Conservation (phyloP, 1,139 yeast genomes). For the Diutina catenulata region DNA sequence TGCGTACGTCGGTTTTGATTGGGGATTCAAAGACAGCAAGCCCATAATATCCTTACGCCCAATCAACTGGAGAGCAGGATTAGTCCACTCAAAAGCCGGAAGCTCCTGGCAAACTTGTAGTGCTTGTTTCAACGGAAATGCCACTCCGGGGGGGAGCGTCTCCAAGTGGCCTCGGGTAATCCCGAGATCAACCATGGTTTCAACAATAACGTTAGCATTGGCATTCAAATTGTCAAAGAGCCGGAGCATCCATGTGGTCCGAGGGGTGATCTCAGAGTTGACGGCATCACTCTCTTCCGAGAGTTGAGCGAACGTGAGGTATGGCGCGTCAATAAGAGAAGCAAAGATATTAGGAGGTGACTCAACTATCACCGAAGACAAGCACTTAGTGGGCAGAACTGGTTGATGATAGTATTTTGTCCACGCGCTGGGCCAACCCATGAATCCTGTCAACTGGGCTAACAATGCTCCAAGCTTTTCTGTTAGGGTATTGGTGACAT, state of each 20-base stretch:
- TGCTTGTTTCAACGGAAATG: conserved; percentile 53
- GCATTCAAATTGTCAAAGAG: conserved; percentile 50
- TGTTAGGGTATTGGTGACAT: conserved; percentile 32
- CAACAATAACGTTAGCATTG: conserved; percentile 42
- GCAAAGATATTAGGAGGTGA: conserved; percentile 46
- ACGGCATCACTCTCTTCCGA: conserved; percentile 52
- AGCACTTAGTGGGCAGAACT: no score
- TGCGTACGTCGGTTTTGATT: neutral
- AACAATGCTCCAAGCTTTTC: conserved; percentile 39
- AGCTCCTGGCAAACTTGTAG: conserved; percentile 45
- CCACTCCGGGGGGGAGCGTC: conserved; percentile 63
- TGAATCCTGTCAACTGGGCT: conserved; percentile 51
- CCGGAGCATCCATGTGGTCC: conserved; percentile 45
- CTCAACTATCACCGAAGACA: no score
- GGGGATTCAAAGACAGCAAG: conserved; percentile 10
- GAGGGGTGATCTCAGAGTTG: conserved; percentile 52
- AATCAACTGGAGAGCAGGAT: conserved; percentile 43
- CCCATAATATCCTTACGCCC: conserved; percentile 55
- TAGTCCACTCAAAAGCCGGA: conserved; percentile 39
- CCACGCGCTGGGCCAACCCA: conserved; percentile 75
- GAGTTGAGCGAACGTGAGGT: conserved; percentile 56
- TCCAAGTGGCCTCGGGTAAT: conserved; percentile 45
- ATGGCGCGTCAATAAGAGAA: conserved; percentile 25
- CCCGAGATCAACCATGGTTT: conserved; percentile 44
- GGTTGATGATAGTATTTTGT: conserved; percentile 41